Base-by-base conservation (phyloP, 2,329 filamentous ascomycete species). In the Microsporum canis region DNA sequence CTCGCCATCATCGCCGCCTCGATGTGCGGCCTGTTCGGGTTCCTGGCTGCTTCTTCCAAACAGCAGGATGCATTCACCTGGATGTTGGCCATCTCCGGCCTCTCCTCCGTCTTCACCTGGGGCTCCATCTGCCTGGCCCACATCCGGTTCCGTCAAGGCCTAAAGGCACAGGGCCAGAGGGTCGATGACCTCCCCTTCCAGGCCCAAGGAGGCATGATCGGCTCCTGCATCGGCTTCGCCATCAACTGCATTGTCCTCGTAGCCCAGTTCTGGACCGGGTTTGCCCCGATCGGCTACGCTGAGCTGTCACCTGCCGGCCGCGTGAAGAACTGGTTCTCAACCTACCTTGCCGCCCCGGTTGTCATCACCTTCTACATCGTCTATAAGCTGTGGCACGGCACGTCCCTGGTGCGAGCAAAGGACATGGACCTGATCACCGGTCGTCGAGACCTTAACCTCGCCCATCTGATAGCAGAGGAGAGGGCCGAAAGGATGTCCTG, bases 101-200 rank as follows among this genome's bases (percentile, higher is more conserved):
- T 91, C 7, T 83, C 84, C 1, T 86, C 83, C 63, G 83, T 91
- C 71, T 88, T 91, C 73, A 87, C 87, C 31, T 91, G 88, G 88
- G 84, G 83, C 39, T 86, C 88, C 65, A 92, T 96, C 72, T 95
- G 90, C 73, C 77, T 95, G n/a, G 84, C 87, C 29, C 91, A 96
- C 74, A 95, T 96, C 70, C 89, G 91, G 61, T 96, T 96, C 82
- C 89, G 91, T 65, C 76, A 77, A 31, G 89, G 86, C n/a, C 95
- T 90, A 89, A 79, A 78, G 51, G 70, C 76, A 10, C 83, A 86
- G 63, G 88, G 88, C 51, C 87, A 86, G 71, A 80, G 77, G n/a
- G 77, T 91, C 39, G 79, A 84, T 60, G 88, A 95, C 67, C 80
- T 97, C 4, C 88, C 91, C 1, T 88, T 85, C 77, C 73, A 72